These are phyloP conservation scores for Arachnopeziza araneosa DNA, from an alignment of 2,329 filamentous ascomycete species.

Conservation along the genomic window DNA sequence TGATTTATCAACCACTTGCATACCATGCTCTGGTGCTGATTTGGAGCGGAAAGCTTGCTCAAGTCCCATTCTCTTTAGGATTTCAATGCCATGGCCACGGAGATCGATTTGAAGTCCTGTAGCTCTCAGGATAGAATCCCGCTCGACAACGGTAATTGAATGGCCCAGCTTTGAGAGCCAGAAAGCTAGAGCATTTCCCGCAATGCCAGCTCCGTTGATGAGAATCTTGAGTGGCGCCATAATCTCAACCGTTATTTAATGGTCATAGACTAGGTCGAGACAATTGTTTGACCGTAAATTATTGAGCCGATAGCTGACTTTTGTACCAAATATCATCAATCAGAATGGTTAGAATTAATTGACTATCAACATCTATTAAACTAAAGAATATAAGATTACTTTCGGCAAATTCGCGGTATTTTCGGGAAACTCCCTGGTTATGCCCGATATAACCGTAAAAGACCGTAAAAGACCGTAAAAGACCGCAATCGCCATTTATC, in stretches of 20 bases:
- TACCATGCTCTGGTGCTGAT: conserved; percentile 41
- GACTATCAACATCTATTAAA: too few relatives aligned
- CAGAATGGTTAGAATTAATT: too few relatives aligned
- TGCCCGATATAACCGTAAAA: neutral
- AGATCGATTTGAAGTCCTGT: conserved; percentile 51
- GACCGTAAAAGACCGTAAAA: neutral
- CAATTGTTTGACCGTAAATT: too few relatives aligned
- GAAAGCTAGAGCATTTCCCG: conserved; percentile 41
- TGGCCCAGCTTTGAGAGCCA: conserved; percentile 41
- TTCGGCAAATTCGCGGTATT: neutral
- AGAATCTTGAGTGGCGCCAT: conserved; percentile 27
- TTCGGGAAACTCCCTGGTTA: neutral
- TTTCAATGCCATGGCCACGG: conserved; percentile 43
- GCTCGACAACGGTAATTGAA: conserved; percentile 37
- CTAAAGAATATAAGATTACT: neutral
- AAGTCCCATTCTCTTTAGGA: conserved; percentile 47
- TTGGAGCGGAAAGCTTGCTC: conserved; percentile 38
- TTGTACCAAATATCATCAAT: too few relatives aligned
- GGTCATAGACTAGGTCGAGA: neutral
- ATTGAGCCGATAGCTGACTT: too few relatives aligned
- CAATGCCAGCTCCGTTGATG: conserved; percentile 33
- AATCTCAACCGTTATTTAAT: neutral
- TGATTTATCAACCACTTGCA: conserved; percentile 37
- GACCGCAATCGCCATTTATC: neutral
- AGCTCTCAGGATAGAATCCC: conserved; percentile 36